These are phyloP conservation scores for Neoboletus brunneissimus DNA, from an alignment of 768 basidiomycete genomes.

Conservation along the genomic window DNA sequence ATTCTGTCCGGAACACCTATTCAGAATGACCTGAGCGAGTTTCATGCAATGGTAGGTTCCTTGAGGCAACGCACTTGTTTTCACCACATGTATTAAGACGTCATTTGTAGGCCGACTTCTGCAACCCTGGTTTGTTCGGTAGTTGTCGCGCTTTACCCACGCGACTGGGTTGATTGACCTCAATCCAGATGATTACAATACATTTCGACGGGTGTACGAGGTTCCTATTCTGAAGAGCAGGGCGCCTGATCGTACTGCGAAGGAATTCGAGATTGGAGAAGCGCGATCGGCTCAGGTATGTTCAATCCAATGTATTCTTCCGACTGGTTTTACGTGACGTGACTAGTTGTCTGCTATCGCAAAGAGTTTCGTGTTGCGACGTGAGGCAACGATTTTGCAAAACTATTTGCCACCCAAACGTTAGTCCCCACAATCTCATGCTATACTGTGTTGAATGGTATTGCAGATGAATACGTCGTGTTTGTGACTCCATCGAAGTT, in stretches of 20 bases:
- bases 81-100: not conserved
- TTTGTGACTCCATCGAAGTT: constrained; percentile 86
- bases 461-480: constrained; percentile 94
- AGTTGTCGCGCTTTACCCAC: constrained; percentile 5
- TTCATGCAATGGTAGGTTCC: constrained; percentile 85
- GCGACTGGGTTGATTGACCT: not conserved
- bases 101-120: constrained; percentile 73
- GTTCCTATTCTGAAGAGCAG: constrained; percentile 84
- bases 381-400: constrained; percentile 79
- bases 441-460: not conserved
- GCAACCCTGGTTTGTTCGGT: constrained; percentile 91
- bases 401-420: constrained; percentile 91
- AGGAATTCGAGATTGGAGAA: constrained; percentile 76
- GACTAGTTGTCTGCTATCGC: constrained; percentile 66
- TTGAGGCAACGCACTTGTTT: not conserved
- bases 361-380: constrained; percentile 85
- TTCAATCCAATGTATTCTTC: constrained; percentile 1
- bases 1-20: constrained; percentile 97
- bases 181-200: constrained; percentile 63
- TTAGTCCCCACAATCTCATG: constrained; percentile 36
- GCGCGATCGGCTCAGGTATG: constrained; percentile 73
- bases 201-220: constrained; percentile 83
- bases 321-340: not conserved
- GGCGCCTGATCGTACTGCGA: constrained; percentile 65
- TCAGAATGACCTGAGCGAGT: constrained; percentile 94